Evolutionary conservation across 2,329 filamentous ascomycete genomes (phyloP).

Genomic region (Beauveria australis): DNA sequence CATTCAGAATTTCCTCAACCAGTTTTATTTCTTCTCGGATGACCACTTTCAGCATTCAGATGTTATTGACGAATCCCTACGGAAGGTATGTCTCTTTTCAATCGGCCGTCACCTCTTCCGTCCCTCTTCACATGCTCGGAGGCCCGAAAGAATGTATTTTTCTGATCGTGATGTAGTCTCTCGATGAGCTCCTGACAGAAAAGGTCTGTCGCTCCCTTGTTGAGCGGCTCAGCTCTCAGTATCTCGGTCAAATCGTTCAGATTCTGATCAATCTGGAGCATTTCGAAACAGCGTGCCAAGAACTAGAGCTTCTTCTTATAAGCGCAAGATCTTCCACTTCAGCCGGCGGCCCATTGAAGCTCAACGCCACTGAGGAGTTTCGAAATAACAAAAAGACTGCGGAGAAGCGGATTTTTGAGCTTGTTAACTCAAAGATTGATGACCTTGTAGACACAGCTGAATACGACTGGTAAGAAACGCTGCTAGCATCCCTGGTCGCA

Average conservation of each 20-base stretch:
- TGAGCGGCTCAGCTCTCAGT: constrained; percentile 82
- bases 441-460: constrained; percentile 95
- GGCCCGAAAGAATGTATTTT: too few relatives aligned
- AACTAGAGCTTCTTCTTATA: constrained; percentile 80
- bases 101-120: not conserved
- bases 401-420: constrained; percentile 94
- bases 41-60: constrained; percentile 89
- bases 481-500: not conserved
- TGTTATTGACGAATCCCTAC: constrained; percentile 84
- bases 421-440: constrained; percentile 98
- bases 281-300: constrained; percentile 86
- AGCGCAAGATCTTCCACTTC: constrained; percentile 75
- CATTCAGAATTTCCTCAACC: constrained; percentile 93
- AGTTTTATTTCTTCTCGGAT: constrained; percentile 96
- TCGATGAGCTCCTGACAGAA: constrained; percentile 89
- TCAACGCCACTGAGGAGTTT: constrained; percentile 81
- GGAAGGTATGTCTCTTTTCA: constrained; percentile 44
- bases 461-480: constrained; percentile 68
- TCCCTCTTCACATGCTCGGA: not conserved
- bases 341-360: constrained; percentile 68
- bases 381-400: constrained; percentile 87
- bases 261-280: constrained; percentile 97
- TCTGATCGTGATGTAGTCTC: constrained; percentile 42
- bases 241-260: constrained; percentile 95
- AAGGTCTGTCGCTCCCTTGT: constrained; percentile 89